Base-by-base conservation (phyloP, 805 yeast genomes). In the Saturnispora sanitii region DNA sequence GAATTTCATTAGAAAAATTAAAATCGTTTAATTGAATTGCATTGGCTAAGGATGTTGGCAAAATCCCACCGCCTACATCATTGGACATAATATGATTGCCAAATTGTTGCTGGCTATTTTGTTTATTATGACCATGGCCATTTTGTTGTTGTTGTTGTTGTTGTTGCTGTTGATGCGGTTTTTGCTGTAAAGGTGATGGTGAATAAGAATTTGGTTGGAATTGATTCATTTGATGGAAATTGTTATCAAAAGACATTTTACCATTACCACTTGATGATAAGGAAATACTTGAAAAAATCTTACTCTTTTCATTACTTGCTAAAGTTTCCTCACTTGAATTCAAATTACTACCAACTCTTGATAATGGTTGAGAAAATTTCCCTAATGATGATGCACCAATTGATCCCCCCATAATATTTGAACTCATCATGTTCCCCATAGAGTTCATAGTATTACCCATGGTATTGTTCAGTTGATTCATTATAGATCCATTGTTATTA, bases 11-110 rank as follows among this genome's bases (percentile, higher is more conserved):
- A 15, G 23, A 33, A 15, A 23, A 26, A 22, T 35, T 21, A 12
- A 31, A 35, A 28, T 35, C 34, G 25, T 31, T 36, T 17, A 40
- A 31, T 20, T 40, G 26, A 40, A 40, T 40, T 13, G 35, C 39
- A 31, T 20, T 19, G 11, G 39, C 16, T 26, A 40, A 31, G 9
- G 39, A 35, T 15, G 36, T 25, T 9, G 39, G 43, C 25, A 35
- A 35, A 13, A 35, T 27, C 6, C 30, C 29, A 30, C 30, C 21
- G 6, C 22, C 22, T 17, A 22, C 18, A 15, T 28, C 37, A 18
- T 22, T 38, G 11, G 20, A 11, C 15, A 21, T 26, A 18, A 17
- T 25, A 27, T 27, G 13, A 27, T 5, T 12, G 4, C 13, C 6
- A 20, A 19, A n/a, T 27, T 27, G 30, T 7, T 8, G 30, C n/a